Conservation (phyloP, 208 protist genomes). For the Leishmania braziliensis region DNA sequence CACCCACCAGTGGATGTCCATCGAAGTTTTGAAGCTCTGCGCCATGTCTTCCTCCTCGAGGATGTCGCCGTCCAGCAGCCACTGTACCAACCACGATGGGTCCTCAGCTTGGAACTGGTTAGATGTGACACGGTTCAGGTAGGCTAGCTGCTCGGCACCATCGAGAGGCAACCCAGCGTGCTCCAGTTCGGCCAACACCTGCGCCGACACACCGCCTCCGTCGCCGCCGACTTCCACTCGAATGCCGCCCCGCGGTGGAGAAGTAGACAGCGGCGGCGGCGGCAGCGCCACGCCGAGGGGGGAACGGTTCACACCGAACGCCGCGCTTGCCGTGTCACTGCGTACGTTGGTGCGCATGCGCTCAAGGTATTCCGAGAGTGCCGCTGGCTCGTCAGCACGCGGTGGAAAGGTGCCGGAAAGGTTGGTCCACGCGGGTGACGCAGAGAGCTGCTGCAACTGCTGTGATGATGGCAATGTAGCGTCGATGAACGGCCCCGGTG, state of each 20-base stretch:
- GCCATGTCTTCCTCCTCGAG: slow-evolving; percentile 35
- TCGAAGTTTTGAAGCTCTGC: slow-evolving; percentile 36
- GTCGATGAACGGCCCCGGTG: not conserved
- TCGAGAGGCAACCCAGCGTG: slow-evolving; percentile 7
- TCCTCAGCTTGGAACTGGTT: slow-evolving; percentile 33
- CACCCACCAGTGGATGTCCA: slow-evolving; percentile 76
- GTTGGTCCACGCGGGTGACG: not conserved
- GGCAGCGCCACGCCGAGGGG: not conserved
- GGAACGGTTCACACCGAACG: not conserved
- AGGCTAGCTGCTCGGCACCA: slow-evolving; percentile 23
- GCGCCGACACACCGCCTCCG: not conserved
- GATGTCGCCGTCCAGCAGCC: slow-evolving; percentile 37
- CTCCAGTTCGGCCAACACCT: slow-evolving; percentile 8
- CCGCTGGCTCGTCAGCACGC: not conserved
- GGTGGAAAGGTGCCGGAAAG: not conserved
- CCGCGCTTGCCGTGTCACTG: not conserved
- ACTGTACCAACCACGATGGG: slow-evolving; percentile 36
- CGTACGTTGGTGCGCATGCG: not conserved
- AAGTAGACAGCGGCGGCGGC: not conserved
- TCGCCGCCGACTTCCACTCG: not conserved
- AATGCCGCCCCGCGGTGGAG: not conserved
- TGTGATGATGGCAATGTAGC: not conserved
- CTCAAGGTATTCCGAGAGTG: slow-evolving; percentile 8
- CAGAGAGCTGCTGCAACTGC: not conserved
- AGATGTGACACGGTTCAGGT: slow-evolving; percentile 22